These are phyloP conservation scores for Cadophora sp. DNA, from an alignment of 2,329 filamentous ascomycete species.

Conservation along the genomic window DNA sequence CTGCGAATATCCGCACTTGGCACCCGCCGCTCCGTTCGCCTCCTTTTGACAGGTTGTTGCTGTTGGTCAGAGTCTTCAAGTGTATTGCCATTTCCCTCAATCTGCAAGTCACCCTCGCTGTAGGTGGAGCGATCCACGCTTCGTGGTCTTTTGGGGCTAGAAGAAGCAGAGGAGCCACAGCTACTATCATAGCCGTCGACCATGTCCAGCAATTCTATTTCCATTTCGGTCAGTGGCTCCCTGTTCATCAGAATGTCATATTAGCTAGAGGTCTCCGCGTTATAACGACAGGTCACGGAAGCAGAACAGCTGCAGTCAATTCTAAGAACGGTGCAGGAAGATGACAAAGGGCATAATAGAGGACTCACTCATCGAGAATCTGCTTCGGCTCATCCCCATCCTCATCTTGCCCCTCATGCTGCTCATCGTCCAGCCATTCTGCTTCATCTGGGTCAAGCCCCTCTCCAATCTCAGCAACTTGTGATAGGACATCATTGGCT, in stretches of 20 bases:
- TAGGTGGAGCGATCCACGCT: not conserved
- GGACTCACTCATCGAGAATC: not conserved
- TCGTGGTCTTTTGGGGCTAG: constrained; percentile 7
- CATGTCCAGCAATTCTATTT: not conserved
- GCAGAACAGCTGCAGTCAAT: not conserved
- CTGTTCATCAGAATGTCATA: not conserved
- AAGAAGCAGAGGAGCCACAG: not conserved
- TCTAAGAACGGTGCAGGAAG: no score
- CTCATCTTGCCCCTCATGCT: not conserved
- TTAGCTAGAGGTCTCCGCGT: not conserved
- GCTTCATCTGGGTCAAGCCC: no score
- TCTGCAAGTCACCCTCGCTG: not conserved
- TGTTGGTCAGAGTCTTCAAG: not conserved
- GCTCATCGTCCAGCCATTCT: not conserved
- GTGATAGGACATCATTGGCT: no score
- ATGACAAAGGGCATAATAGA: no score
- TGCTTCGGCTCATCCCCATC: not conserved
- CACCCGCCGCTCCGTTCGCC: constrained; percentile 18
- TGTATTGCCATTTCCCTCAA: not conserved
- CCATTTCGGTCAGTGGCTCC: constrained; percentile 9
- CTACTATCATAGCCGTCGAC: not conserved
- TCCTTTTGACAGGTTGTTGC: constrained; percentile 17
- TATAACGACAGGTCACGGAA: not conserved
- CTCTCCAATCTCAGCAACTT: no score
- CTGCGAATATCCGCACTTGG: constrained; percentile 15